Evolutionary conservation across 495 filamentous ascomycete species (phyloP), one percentile per base, ranked within the genome.

Genomic region (Aspergillus nanangensis): DNA sequence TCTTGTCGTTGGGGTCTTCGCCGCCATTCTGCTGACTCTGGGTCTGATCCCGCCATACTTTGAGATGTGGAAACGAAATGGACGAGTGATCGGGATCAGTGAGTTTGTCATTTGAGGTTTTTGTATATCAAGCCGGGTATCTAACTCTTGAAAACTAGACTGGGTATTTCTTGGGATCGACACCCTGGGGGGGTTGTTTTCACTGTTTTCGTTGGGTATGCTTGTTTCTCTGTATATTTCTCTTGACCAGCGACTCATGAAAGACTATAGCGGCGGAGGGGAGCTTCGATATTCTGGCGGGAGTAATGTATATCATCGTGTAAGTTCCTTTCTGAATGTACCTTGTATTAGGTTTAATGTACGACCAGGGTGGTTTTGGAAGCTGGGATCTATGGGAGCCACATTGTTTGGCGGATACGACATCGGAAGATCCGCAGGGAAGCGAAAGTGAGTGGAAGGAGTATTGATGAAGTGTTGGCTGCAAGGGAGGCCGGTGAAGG

Each of bases 111-210:
- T 36, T 14, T 11, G n/a, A 13, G 20, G 11, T 13, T 18, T 5
- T 8, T n/a, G 5, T 22, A 5, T 29, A 5, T 29, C 11, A n/a
- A n/a, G n/a, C n/a, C n/a, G n/a, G 25, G 25, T 29, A 7, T 29
- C 7, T 11, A 7, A 11, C 5, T 29, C 7, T 29, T 29, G 25
- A 29, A 7, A 11, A 27, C 36, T 21, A 76, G 76, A 75, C 45
- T 81, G 77, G 61, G 58, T 80, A 0, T 92, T 92, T 47, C 63
- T 92, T 5, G 67, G 70, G 0, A 79, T 89, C 49, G 87, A 92
- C 55, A 86, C 76, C 56, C 56, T 76, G 0, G 87, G 87, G 0
- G 87, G 86, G 0, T 74, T 90, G 48, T 88, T 90, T 61, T 88
- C 84, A 0, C 71, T 89, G 3, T 77, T 89, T 67, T 83, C 84